Base-by-base conservation (phyloP, 805 yeast genomes). In the Cyberlindnera xishuangbannaensis region DNA sequence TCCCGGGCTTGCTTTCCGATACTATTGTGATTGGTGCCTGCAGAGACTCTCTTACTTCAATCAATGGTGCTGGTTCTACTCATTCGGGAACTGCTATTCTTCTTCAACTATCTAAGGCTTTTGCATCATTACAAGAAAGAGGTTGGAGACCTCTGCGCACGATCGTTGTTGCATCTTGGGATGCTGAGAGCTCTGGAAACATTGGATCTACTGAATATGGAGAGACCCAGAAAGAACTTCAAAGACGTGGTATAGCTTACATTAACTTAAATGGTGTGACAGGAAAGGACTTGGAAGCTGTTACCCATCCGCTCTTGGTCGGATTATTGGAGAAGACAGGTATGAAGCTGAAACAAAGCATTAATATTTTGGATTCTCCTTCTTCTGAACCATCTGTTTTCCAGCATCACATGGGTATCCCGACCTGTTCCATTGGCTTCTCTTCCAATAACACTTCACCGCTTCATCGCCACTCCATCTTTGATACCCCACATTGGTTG, bases 121-220 rank as follows among this genome's bases (percentile, higher is more conserved):
- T 74, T 25, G 61, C 69, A 8, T 58, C 59, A 12, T 51, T 76
- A 28, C 44, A 56, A 7, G 53, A 62, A 28, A 51, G 58, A 6
- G 82, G 81, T 2, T 84, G 88, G 88, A 71, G 69, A 48, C 94
- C 94, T 9, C 54, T 71, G 31, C 64, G 92, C 48, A 73, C 87
- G 0, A 77, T 85, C 16, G 65, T 73, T 34, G 63, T 85, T 28
- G 79, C 80, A 0, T 76, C 83, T 18, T 85, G 87, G 87, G 95
- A 85, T 56, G 94, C 84, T 22, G 87, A 78, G 44, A 85, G 78
- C 49, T 72, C 71, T 41, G 90, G 83, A 0, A 59, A 76, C 34
- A 44, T 84, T 19, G 95, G 95, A 1, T 76, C 87, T 0, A 78
- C 92, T 0, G 92, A 84, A 48, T 82, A 69, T 61, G 86, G 79